A percentile compares a stretch with the other conserved stretches of the same genome.
Evolutionary conservation across 768 basidiomycete species (phyloP).

Genomic region (Lepiota subincarnata): DNA sequence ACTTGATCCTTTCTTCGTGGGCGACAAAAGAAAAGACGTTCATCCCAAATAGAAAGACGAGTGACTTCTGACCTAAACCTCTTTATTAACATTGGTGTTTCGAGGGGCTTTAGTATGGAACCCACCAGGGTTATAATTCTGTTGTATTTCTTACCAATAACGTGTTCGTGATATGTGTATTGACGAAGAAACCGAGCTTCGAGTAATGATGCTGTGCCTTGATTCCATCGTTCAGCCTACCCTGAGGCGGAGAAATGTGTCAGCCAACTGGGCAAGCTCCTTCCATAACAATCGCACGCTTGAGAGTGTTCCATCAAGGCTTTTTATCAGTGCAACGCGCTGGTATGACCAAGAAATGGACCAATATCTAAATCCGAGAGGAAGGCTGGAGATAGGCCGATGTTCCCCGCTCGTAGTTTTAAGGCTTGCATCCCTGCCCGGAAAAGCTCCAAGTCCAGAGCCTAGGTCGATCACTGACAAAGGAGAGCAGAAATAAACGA

Average conservation of each 20-base stretch:
- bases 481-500: neutral
- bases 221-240: no score
- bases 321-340: neutral
- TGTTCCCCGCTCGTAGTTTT: neutral
- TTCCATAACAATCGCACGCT: neutral
- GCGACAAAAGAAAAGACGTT: neutral
- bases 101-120: no score
- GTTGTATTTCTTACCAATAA: no score
- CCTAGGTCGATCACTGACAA: neutral
- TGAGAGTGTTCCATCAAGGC: neutral
- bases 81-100: no score
- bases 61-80: neutral
- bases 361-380: neutral
- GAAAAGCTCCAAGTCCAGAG: neutral
- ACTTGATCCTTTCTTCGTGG: neutral
- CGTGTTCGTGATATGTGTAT: no score
- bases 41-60: neutral
- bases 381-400: neutral
- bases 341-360: neutral
- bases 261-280: neutral
- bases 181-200: no score
- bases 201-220: no score
- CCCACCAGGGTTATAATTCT: no score
- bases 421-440: neutral
- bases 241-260: neutral